These are phyloP conservation scores for Yarrowia sp. DNA, from an alignment of 805 yeast genomes.

Conservation along the genomic window DNA sequence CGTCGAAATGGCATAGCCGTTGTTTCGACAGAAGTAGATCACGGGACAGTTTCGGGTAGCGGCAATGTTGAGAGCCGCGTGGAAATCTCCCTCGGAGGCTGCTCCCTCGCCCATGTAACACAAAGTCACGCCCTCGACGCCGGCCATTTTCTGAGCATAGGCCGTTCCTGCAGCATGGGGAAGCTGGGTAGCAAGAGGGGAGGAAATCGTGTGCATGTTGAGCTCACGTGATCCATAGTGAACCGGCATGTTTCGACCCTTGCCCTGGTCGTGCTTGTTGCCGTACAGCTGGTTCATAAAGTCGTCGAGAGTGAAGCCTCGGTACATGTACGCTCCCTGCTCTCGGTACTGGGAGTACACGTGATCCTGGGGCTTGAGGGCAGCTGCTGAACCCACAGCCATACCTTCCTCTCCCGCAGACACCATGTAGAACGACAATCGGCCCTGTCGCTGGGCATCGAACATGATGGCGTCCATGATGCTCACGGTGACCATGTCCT, in stretches of 20 bases:
- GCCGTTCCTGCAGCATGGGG: constrained; percentile 53
- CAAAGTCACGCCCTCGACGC: constrained; percentile 45
- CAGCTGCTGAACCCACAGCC: constrained; percentile 50
- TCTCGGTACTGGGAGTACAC: constrained; percentile 50
- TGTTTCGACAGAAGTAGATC: constrained; percentile 50
- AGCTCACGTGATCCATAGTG: constrained; percentile 47
- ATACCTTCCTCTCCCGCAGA: constrained; percentile 51
- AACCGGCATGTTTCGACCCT: constrained; percentile 50
- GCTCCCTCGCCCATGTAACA: constrained; percentile 52
- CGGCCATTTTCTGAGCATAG: constrained; percentile 49
- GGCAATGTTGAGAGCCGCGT: constrained; percentile 51
- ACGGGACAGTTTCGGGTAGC: constrained; percentile 50
- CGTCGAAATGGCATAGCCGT: constrained; percentile 51
- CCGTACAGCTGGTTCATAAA: constrained; percentile 49
- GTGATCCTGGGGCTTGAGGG: constrained; percentile 47
- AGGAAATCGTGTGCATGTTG: constrained; percentile 50
- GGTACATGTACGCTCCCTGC: constrained; percentile 48
- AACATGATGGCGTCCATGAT: constrained; percentile 50
- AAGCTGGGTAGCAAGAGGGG: constrained; percentile 50
- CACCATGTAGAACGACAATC: constrained; percentile 51
- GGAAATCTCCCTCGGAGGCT: constrained; percentile 52
- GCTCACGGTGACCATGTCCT: constrained; percentile 48
- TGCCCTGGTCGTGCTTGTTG: constrained; percentile 47
- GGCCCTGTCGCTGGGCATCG: constrained; percentile 51
- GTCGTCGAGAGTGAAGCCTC: constrained; percentile 48